These are phyloP conservation scores for Hymenoscyphus repandus DNA, from an alignment of 2,329 filamentous ascomycete species.

Conservation along the genomic window DNA sequence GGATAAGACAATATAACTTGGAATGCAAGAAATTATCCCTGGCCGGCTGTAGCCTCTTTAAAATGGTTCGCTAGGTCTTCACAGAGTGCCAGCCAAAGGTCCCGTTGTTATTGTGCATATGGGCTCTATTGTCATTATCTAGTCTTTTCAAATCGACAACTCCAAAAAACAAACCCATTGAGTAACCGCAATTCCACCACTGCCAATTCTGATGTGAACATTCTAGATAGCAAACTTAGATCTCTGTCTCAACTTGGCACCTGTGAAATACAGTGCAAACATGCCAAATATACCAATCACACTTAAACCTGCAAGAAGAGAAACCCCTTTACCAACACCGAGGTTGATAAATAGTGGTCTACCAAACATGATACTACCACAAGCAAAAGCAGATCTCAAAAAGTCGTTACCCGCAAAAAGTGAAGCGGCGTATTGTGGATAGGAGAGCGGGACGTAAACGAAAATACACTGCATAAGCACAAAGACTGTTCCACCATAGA, in stretches of 20 bases:
- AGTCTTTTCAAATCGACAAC: no score
- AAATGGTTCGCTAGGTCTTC: no score
- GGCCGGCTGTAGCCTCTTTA: no score
- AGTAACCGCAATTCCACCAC: no score
- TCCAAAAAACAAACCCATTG: no score
- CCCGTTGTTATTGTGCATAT: no score
- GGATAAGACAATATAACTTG: no score
- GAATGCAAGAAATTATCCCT: no score
- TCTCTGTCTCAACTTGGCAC: slow-evolving; percentile 18
- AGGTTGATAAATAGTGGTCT: slow-evolving; percentile 54
- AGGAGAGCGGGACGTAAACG: slow-evolving; percentile 51
- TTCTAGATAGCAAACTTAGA: slow-evolving; percentile 17
- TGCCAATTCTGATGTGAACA: no score
- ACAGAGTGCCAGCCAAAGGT: no score
- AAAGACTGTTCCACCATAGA: slow-evolving; percentile 48
- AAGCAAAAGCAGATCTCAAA: slow-evolving; percentile 52
- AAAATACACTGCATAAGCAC: slow-evolving; percentile 56
- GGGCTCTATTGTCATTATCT: no score
- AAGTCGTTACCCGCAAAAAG: slow-evolving; percentile 59
- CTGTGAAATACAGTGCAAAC: slow-evolving; percentile 28
- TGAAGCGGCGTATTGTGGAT: slow-evolving; percentile 51
- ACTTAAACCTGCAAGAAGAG: slow-evolving; percentile 49
- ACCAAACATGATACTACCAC: slow-evolving; percentile 54
- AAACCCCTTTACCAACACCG: slow-evolving; percentile 52
- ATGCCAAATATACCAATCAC: slow-evolving; percentile 47